Base-by-base conservation (phyloP, 2,329 filamentous ascomycete genomes). In the Aspergillus sp. region DNA sequence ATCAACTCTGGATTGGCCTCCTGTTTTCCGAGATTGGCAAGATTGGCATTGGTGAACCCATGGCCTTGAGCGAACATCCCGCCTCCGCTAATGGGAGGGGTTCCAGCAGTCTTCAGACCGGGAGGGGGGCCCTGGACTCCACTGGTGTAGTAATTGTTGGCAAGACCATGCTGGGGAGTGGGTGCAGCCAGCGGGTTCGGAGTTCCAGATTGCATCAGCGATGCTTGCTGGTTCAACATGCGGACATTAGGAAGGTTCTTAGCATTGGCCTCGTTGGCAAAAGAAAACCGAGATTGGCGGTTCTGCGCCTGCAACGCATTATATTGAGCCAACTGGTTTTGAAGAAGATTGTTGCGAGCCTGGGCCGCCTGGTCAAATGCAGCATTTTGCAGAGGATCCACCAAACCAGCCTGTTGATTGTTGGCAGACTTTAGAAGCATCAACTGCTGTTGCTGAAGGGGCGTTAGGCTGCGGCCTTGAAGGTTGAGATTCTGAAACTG, bases 121-220 rank as follows among this genome's bases (percentile, higher is more conserved):
- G 93, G 94, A 50, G 93, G 93, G 23, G 94, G 93, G 3, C 90
- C 91, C 60, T 94, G 89, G 61, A 96, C 89, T 7, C 88, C 88
- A 46, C 83, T 84, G 43, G 84, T 81, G 67, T 93, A 96, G 65
- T 89, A 93, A 53, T 88, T 86, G 54, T 78, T 81, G 55, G 77
- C 68, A 45, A 79, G 65, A 23, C 55, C 55, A 38, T 70, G 68
- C 52, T 70, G 69, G 22, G 65, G 63, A 39, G 60, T 66, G 12
- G 68, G 65, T 4, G 65, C 62, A 9, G 64, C 60, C 32, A 71
- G 57, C 9, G 67, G 65, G 44, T 69, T 71, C 1, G 64, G 62
- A 23, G 60, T 69, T 10, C 58, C 61, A 12, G 65, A 63, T 41
- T 69, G 69, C 66, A 70, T 66, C 45, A 62, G 46, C 7, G 62